These are phyloP conservation scores for Naganishia friedmannii DNA, from an alignment of 768 basidiomycete genomes.

Conservation along the genomic window DNA sequence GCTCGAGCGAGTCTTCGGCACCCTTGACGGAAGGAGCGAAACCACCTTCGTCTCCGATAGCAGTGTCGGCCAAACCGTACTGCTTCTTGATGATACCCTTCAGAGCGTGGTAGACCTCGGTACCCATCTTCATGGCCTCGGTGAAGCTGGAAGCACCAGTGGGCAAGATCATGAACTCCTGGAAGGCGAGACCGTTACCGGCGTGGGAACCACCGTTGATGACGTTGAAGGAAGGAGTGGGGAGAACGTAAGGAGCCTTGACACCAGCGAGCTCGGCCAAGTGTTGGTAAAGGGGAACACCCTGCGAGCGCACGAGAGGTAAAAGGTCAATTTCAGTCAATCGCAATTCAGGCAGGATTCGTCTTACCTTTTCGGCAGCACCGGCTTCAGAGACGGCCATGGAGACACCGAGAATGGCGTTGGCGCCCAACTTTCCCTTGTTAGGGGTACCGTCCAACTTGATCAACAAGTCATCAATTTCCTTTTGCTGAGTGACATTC, in stretches of 20 bases:
- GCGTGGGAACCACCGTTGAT: conserved; percentile 99
- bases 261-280: conserved; percentile 92
- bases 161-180: conserved; percentile 99
- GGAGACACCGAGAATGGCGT: conserved; percentile 97
- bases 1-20: conserved; percentile 94
- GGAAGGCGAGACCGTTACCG: conserved; percentile 99
- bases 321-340: background rate
- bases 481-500: conserved; percentile 83
- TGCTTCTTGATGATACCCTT: conserved; percentile 99
- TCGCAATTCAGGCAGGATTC: background rate
- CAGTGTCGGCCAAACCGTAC: conserved; percentile 95
- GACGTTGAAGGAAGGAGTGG: conserved; percentile 93
- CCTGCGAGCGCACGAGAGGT: conserved; percentile 51
- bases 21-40: conserved; percentile 97
- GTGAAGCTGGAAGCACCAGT: conserved; percentile 87
- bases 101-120: conserved; percentile 94
- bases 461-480: conserved; percentile 96
- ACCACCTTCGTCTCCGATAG: conserved; percentile 94
- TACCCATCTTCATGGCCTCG: conserved; percentile 97
- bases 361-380: conserved; percentile 74
- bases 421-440: conserved; percentile 99
- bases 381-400: conserved; percentile 92
- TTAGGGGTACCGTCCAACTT: conserved; percentile 95
- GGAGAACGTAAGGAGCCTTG: conserved; percentile 88
- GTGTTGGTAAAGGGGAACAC: conserved; percentile 91